Evolutionary conservation across 768 basidiomycete species (phyloP).

Genomic region (Leccinum ochraceum): DNA sequence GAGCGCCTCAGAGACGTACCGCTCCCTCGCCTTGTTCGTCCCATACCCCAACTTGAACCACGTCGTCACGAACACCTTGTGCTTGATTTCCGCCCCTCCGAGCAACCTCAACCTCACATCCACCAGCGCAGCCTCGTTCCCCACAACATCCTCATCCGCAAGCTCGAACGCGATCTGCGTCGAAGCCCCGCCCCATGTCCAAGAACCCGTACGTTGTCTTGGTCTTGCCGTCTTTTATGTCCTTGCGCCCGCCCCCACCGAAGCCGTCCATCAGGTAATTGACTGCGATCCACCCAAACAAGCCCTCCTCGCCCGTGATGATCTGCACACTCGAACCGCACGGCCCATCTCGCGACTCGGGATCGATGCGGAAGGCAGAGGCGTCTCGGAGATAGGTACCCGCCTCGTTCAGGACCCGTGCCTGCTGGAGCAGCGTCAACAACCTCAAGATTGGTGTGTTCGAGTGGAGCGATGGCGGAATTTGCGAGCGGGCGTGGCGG

Average conservation of each 20-base stretch:
- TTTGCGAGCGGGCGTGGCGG: conserved; percentile 76
- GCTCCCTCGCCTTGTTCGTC: conserved; percentile 93
- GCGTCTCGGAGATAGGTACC: conserved; percentile 75
- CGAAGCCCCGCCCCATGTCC: conserved; percentile 98
- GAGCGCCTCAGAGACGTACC: conserved; percentile 78
- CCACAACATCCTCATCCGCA: conserved; percentile 48
- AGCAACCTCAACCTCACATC: conserved; percentile 81
- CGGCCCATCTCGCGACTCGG: conserved; percentile 64
- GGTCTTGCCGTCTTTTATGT: conserved; percentile 50
- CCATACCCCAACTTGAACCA: conserved; percentile 89
- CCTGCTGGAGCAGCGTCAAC: conserved; percentile 65
- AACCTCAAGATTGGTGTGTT: conserved; percentile 95
- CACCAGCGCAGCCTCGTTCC: conserved; percentile 57
- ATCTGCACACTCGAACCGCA: conserved; percentile 94
- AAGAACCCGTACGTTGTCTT: conserved; percentile 94
- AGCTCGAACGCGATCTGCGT: conserved; percentile 99
- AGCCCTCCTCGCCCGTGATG: conserved; percentile 96
- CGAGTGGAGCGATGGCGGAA: conserved; percentile 83
- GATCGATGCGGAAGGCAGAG: conserved; percentile 78
- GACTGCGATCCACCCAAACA: conserved; percentile 99
- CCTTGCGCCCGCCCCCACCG: conserved; percentile 34
- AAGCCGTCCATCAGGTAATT: conserved; percentile 99
- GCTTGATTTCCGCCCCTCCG: conserved; percentile 82
- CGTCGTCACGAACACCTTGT: conserved; percentile 95
- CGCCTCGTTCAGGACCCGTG: conserved; percentile 68